phyloP scores from a whole-genome alignment of 2,329 filamentous ascomycete species.

The Acrodontium crateriforme region DNA sequence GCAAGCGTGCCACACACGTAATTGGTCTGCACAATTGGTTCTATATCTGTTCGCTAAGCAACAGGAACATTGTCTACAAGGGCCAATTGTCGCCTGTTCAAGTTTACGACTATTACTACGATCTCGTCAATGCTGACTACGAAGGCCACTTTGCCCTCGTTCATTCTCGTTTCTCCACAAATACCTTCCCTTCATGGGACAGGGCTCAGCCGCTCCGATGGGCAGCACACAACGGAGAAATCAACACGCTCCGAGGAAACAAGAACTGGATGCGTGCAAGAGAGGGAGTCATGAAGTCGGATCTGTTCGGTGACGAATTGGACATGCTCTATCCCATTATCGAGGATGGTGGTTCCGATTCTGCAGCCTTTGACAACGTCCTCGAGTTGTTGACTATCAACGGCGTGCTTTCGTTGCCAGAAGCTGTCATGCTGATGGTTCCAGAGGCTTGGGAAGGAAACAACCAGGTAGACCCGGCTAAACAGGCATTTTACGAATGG shows the following conservation, averaged over 20 bases:
- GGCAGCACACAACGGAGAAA: constrained; percentile 97
- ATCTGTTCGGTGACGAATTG: constrained; percentile 83
- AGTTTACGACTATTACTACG: constrained; percentile 97
- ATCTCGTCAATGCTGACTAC: constrained; percentile 91
- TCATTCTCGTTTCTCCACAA: constrained; percentile 94
- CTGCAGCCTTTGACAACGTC: constrained; percentile 93
- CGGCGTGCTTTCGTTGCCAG: constrained; percentile 83
- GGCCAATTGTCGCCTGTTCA: constrained; percentile 87
- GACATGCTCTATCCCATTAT: constrained; percentile 87
- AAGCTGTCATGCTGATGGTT: constrained; percentile 97
- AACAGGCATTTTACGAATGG: constrained; percentile 97
- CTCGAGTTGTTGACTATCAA: constrained; percentile 90
- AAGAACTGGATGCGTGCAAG: constrained; percentile 99
- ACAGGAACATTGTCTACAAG: constrained; percentile 99
- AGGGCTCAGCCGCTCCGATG: constrained; percentile 89
- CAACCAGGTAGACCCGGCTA: constrained; percentile 77
- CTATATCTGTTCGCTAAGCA: constrained; percentile 89
- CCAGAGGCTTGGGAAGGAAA: constrained; percentile 98
- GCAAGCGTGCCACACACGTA: constrained; percentile 88
- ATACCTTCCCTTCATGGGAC: constrained; percentile 98
- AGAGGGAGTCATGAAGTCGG: constrained; percentile 87
- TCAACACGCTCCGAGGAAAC: constrained; percentile 92
- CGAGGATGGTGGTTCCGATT: constrained; percentile 92
- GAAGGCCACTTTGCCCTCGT: constrained; percentile 94
- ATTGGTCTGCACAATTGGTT: constrained; percentile 98